A percentile compares a stretch with the other conserved stretches of the same genome.
Conservation (phyloP, 192 early-diverging fungal genomes). For the Entomortierella beljakovae region DNA sequence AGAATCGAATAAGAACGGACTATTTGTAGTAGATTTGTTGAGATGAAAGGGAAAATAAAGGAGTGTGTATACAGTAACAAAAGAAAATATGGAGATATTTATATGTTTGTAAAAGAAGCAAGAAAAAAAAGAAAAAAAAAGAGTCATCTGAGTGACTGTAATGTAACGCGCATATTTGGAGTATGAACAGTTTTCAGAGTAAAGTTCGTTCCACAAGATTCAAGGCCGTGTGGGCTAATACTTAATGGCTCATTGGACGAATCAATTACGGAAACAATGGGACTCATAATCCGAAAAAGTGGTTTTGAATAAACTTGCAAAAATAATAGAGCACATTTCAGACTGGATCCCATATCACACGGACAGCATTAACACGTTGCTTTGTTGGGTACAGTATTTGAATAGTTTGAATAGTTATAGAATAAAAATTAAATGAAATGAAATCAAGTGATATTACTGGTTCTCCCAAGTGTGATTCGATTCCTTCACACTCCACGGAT, state of each 20-base stretch:
- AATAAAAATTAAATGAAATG: background rate
- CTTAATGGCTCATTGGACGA: slow-evolving; percentile 13
- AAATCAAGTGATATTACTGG: slow-evolving; percentile 34
- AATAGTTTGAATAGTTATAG: background rate
- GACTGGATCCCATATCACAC: too few relatives aligned
- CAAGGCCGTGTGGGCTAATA: slow-evolving; percentile 13
- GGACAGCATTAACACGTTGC: too few relatives aligned
- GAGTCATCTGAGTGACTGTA: slow-evolving; percentile 10
- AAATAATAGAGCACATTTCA: background rate
- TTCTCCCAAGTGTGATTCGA: slow-evolving; percentile 27
- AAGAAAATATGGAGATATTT: background rate
- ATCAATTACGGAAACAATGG: too few relatives aligned
- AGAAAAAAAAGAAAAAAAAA: background rate
- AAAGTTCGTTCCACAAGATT: slow-evolving; percentile 15
- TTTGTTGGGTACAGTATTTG: slow-evolving; percentile 13
- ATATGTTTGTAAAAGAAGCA: background rate
- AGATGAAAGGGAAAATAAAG: too few relatives aligned
- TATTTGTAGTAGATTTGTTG: too few relatives aligned
- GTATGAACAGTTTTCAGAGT: background rate
- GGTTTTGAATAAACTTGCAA: background rate
- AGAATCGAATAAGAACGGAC: background rate
- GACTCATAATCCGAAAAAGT: background rate
- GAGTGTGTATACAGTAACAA: background rate
- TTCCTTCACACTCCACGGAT: slow-evolving; percentile 20
- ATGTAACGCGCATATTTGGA: background rate